A percentile compares a stretch with the other conserved stretches of the same genome.
Conservation (phyloP, 345 rosid genomes). For the Eucalyptus melliodora region DNA sequence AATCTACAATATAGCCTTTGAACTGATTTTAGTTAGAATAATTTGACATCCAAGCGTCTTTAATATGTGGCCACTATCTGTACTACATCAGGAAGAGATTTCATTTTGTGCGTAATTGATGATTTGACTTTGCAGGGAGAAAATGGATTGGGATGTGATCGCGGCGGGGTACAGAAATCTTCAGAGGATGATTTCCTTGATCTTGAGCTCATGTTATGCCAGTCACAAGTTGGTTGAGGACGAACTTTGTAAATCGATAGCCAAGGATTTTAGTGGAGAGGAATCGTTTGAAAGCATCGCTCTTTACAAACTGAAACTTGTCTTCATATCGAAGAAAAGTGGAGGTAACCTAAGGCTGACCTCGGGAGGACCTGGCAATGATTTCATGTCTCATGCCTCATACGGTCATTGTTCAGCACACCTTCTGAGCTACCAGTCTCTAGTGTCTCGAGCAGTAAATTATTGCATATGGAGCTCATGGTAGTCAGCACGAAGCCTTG, state of each 20-base stretch:
- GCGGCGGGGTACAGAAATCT: constrained; percentile 35
- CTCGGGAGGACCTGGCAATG: neutral
- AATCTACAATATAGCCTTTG: neutral
- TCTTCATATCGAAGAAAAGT: neutral
- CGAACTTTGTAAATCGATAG: constrained; percentile 10
- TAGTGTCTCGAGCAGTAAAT: neutral
- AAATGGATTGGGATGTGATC: constrained; percentile 48
- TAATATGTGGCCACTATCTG: neutral
- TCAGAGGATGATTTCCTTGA: constrained; percentile 56
- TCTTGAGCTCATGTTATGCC: constrained; percentile 47
- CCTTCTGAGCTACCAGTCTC: neutral
- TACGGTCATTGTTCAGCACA: neutral
- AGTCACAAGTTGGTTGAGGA: constrained; percentile 45
- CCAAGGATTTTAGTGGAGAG: neutral
- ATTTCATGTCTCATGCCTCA: neutral
- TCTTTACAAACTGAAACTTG: neutral
- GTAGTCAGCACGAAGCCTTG: neutral
- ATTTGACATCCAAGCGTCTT: neutral
- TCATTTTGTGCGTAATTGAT: neutral
- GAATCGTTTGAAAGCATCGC: neutral
- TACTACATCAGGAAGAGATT: neutral
- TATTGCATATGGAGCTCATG: neutral
- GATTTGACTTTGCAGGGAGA: constrained; percentile 26
- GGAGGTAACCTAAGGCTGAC: neutral
- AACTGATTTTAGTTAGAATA: neutral